Base-by-base conservation (phyloP, 2,329 filamentous ascomycete species). In the Tolypocladium capitatum region DNA sequence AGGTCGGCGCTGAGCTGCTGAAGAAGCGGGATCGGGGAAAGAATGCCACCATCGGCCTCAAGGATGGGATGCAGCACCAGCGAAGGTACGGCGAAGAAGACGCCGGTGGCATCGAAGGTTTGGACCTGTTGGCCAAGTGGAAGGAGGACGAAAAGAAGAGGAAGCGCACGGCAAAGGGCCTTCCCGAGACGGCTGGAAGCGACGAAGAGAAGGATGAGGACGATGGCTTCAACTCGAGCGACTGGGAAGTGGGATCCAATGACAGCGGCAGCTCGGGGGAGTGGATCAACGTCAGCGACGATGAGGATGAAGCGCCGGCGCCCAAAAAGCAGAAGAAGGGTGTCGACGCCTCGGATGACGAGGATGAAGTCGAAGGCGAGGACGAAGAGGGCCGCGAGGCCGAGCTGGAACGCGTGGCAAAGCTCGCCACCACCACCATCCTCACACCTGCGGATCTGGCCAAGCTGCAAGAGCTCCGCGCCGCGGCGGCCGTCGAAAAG, bases 381-480 rank as follows among this genome's bases (percentile, higher is more conserved):
- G 67, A 71, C 36, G 63, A 63, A 13, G 62, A 62, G n/a, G 65
- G 65, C 28, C 63, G 68, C 5, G 68, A 69, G n/a, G 68, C 65
- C 13, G 68, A 73, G 50, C 56, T 70, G 7, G 62, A 71, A 48
- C 69, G 72, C 52, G 76, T 81, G 54, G 81, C 83, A 13, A 88
- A 81, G 58, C 79, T 96, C 40, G 90, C 90, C n/a, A 95, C 87
- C 0, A 94, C 87, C 2, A 84, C 86, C 44, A 94, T 98, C 54
- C 81, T 98, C 52, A 98, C 92, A 0, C 92, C 92, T 0, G 92
- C 92, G 13, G 92, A 98, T 66, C 77, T 97, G n/a, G 83, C 86
- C 56, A 97, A 97, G 64, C 82, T 98, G 20, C 81, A 87, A 52
- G 91, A 96, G 66, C 81, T 98, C 24, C 86, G 87, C 43, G 73